Evolutionary conservation across 176 grass and related monocot genomes (phyloP).

Genomic region (Areca catechu): DNA sequence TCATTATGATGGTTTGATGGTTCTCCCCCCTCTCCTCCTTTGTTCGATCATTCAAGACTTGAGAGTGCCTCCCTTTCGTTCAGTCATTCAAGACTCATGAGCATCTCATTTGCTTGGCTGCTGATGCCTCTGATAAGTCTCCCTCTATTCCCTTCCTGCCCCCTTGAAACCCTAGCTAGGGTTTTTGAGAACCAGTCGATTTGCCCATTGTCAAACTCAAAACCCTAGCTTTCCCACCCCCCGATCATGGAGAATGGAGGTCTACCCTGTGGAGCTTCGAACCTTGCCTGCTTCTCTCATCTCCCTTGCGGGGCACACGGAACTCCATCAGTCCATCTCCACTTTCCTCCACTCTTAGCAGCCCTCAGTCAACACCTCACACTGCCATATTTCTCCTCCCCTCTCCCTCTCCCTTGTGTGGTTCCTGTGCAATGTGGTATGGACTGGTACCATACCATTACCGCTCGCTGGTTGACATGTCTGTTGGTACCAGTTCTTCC

Average conservation of each 20-base stretch:
- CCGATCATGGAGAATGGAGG: slow-evolving; percentile 50
- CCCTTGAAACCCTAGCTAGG: neutral
- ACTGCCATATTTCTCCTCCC: slow-evolving; percentile 21
- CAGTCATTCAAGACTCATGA: too few relatives aligned
- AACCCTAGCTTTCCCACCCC: neutral
- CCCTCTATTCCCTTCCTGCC: neutral
- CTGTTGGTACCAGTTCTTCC: too few relatives aligned
- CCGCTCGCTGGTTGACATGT: too few relatives aligned
- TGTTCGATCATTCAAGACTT: too few relatives aligned
- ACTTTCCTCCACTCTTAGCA: slow-evolving; percentile 64
- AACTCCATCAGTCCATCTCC: slow-evolving; percentile 86
- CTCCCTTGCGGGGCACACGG: slow-evolving; percentile 66
- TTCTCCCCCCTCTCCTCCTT: too few relatives aligned
- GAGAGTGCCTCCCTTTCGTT: too few relatives aligned
- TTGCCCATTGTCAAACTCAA: neutral
- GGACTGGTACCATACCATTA: too few relatives aligned
- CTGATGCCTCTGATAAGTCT: neutral
- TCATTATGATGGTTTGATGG: too few relatives aligned
- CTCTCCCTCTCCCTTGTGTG: too few relatives aligned
- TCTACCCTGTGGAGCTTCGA: slow-evolving; percentile 87
- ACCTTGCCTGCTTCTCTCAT: slow-evolving; percentile 66
- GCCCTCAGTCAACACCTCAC: slow-evolving; percentile 66
- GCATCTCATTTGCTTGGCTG: too few relatives aligned
- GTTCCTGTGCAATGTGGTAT: too few relatives aligned
- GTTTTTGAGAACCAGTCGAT: neutral